Conservation (phyloP, 1,139 yeast genomes). For the Candida sanyaensis region DNA sequence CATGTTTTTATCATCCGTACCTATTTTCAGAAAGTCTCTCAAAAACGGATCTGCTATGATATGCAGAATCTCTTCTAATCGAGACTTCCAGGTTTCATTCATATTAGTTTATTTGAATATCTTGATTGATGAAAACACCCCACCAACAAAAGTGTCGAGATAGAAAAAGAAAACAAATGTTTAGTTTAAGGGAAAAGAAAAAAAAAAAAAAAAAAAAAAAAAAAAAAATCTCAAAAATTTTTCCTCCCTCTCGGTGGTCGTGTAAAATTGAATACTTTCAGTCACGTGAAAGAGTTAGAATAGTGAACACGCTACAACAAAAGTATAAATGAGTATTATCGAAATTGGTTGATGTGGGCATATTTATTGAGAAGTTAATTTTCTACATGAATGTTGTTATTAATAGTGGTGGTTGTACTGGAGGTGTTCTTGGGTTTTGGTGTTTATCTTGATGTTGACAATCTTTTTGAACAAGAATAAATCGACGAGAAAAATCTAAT, state of each 20-base stretch:
- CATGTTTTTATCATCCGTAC: constrained; percentile 6
- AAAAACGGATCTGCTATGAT: constrained; percentile 16
- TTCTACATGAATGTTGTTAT: no score
- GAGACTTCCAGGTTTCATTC: constrained; percentile 12
- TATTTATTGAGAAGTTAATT: no score
- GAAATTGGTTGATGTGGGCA: no score
- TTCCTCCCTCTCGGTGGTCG: not conserved
- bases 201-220: not conserved
- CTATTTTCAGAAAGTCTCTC: constrained; percentile 9
- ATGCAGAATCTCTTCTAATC: constrained; percentile 16
- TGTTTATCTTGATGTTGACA: no score
- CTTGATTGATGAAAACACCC: not conserved
- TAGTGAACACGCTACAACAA: no score
- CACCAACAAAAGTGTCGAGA: not conserved
- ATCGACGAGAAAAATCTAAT: no score
- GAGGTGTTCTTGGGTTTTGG: no score
- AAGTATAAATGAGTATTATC: no score
- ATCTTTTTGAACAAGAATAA: no score
- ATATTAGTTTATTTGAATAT: not conserved
- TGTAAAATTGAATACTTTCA: not conserved
- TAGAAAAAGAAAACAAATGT: not conserved
- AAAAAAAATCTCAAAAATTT: not conserved
- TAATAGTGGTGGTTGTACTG: no score
- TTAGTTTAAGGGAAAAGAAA: not conserved
- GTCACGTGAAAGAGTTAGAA: not conserved